These are phyloP conservation scores for Jaltomata sinuosa DNA, from an alignment of 257 asterid species.

Conservation along the genomic window DNA sequence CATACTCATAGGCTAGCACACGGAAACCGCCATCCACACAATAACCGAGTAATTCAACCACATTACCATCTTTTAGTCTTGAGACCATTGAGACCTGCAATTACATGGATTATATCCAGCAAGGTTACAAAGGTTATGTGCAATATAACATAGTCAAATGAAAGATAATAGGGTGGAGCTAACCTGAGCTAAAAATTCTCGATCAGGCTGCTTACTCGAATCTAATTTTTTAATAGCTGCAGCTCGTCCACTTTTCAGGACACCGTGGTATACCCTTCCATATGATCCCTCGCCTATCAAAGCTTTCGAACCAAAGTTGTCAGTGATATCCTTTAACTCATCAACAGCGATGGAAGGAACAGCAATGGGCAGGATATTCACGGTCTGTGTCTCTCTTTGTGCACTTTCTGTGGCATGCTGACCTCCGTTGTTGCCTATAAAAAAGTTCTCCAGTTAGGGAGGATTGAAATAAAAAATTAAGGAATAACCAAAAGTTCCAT, in stretches of 20 bases:
- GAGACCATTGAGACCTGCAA: conserved; percentile 88
- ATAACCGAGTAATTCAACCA: conserved; percentile 79
- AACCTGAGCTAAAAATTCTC: conserved; percentile 83
- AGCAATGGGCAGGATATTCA: conserved; percentile 60
- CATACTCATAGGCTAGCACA: conserved; percentile 73
- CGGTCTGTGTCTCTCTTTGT: conserved; percentile 37
- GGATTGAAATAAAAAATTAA: background rate
- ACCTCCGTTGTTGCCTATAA: conserved; percentile 47
- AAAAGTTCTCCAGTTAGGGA: background rate
- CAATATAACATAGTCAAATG: background rate
- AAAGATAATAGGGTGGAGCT: background rate
- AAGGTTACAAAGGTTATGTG: background rate
- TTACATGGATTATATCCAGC: background rate
- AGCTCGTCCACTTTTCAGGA: conserved; percentile 43
- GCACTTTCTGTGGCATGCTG: conserved; percentile 45
- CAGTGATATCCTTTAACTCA: conserved; percentile 66
- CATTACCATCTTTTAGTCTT: conserved; percentile 67
- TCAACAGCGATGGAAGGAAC: conserved; percentile 68
- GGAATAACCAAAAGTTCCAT: background rate
- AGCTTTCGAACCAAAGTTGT: conserved; percentile 50
- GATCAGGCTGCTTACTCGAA: conserved; percentile 77
- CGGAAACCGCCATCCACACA: conserved; percentile 80
- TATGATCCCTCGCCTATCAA: conserved; percentile 90
- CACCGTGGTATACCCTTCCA: conserved; percentile 79
- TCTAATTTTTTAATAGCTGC: conserved; percentile 87